These are phyloP conservation scores for Elsinoe perseae DNA, from an alignment of 2,329 filamentous ascomycete genomes.

Conservation along the genomic window DNA sequence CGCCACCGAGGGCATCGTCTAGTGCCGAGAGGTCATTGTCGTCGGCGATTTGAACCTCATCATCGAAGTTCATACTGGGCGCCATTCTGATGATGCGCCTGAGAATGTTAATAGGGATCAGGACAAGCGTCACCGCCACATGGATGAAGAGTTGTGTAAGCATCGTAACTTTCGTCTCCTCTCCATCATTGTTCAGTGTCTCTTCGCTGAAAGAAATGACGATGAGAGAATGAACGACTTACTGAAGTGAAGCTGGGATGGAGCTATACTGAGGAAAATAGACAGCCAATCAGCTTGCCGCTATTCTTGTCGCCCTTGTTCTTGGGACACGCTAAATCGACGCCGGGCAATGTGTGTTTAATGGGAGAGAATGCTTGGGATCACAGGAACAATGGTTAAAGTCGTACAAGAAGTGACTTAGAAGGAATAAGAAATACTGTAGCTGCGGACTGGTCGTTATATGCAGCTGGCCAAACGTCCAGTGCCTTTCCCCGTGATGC, in stretches of 20 bases:
- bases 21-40: conserved; percentile 1
- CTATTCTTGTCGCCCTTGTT: conserved; percentile 8
- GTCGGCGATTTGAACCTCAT: conserved; percentile 9
- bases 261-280: neutral
- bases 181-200: neutral
- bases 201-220: no score
- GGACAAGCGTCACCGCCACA: neutral
- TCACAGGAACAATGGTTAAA: neutral
- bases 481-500: neutral
- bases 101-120: conserved; percentile 3
- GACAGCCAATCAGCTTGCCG: neutral
- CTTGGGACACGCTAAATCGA: neutral
- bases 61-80: neutral
- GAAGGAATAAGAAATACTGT: neutral
- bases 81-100: neutral
- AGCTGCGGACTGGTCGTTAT: neutral
- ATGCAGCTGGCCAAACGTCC: neutral
- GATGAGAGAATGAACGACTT: neutral
- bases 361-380: neutral
- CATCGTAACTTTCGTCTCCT: neutral
- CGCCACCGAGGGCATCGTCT: neutral
- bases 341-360: neutral
- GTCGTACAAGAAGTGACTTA: neutral
- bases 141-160: neutral
- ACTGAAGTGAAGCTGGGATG: neutral